Evolutionary conservation across 1,284 basidiomycete species (phyloP).

Genomic region (Xanthoconium separans): DNA sequence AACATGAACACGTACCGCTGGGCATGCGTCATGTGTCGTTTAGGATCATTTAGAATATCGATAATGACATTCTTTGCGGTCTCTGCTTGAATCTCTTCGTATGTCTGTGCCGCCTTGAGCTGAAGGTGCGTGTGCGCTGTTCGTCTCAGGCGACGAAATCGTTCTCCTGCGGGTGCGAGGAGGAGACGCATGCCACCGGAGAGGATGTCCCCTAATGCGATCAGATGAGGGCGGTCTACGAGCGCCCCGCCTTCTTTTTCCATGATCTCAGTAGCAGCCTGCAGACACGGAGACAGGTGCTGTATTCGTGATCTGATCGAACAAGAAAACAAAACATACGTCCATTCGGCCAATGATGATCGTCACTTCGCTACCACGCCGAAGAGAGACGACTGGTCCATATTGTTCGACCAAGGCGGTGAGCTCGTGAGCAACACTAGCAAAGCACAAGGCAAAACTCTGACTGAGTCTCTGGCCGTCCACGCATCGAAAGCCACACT

Average conservation of each 20-base stretch:
- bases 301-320: background rate
- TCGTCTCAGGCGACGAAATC: slow-evolving; percentile 27
- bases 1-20: slow-evolving; percentile 21
- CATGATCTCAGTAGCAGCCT: slow-evolving; percentile 30
- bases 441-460: background rate
- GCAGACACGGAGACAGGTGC: background rate
- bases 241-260: slow-evolving; percentile 32
- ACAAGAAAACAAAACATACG: slow-evolving; percentile 15
- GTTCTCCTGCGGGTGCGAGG: slow-evolving; percentile 18
- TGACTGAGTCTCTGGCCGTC: no score
- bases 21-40: slow-evolving; percentile 33
- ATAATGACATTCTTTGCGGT: slow-evolving; percentile 36
- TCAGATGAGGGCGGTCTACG: slow-evolving; percentile 29
- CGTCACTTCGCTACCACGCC: slow-evolving; percentile 22
- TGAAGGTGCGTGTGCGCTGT: slow-evolving; percentile 39
- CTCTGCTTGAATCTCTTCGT: slow-evolving; percentile 35
- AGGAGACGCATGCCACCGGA: slow-evolving; percentile 25
- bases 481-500: background rate
- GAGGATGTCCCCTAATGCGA: slow-evolving; percentile 29
- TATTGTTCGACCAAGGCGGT: slow-evolving; percentile 28
- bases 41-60: slow-evolving; percentile 38
- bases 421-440: slow-evolving; percentile 2
- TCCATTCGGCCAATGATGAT: slow-evolving; percentile 32
- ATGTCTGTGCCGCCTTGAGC: slow-evolving; percentile 31
- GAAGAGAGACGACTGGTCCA: slow-evolving; percentile 32